Conservation (phyloP, 148 eudicot species). For the Arbutus unedo region DNA sequence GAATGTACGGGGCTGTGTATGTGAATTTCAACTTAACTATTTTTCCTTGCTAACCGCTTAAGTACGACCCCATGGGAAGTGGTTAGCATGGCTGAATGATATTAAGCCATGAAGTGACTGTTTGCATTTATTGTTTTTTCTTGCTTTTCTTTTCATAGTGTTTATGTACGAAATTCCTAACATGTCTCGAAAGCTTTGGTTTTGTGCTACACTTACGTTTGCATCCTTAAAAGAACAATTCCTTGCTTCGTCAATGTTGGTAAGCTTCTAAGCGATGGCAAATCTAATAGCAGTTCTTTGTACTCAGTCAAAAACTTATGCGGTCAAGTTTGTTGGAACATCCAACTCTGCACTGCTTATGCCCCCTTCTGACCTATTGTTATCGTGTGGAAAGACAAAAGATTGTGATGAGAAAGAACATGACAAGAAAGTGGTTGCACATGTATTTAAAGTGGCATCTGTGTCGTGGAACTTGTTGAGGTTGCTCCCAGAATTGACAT, state of each 20-base stretch:
- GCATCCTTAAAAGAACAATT: background rate
- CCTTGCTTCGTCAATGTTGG: background rate
- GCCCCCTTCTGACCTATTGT: conserved; percentile 53
- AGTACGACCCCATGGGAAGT: background rate
- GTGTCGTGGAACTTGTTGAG: conserved; percentile 77
- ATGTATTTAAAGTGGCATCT: conserved; percentile 69
- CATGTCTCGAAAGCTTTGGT: background rate
- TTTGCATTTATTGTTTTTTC: background rate
- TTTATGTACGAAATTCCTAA: background rate
- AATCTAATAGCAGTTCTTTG: conserved; percentile 89
- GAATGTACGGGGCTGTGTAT: background rate
- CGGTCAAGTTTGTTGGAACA: conserved; percentile 80
- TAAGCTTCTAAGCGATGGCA: background rate
- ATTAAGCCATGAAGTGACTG: background rate
- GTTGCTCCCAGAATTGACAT: conserved; percentile 84
- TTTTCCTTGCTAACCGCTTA: background rate
- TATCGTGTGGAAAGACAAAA: conserved; percentile 19
- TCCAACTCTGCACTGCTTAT: conserved; percentile 83
- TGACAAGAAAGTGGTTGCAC: conserved; percentile 34
- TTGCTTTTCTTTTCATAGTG: background rate
- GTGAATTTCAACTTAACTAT: background rate
- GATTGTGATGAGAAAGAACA: too few species aligned
- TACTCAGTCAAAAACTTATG: conserved; percentile 77
- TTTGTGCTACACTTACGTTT: background rate
- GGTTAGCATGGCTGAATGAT: background rate